A percentile compares a stretch with the other conserved stretches of the same genome.
Conservation (phyloP, 2,329 filamentous ascomycete species). For the Claviceps sp. region DNA sequence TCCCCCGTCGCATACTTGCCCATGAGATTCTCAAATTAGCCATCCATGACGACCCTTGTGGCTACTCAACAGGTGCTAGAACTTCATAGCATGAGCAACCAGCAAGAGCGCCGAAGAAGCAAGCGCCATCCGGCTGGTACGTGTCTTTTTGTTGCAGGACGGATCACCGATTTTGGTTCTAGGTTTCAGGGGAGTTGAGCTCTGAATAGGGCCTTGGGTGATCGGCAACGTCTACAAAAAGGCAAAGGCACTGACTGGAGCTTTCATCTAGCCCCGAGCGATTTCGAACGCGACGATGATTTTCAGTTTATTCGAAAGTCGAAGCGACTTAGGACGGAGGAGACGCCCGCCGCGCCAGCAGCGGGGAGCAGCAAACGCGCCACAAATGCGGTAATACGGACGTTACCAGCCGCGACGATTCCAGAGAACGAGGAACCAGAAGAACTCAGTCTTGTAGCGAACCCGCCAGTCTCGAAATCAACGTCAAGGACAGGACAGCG, state of each 20-base stretch:
- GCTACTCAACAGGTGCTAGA: conserved; percentile 50
- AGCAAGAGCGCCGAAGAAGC: conserved; percentile 47
- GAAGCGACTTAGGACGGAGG: conserved; percentile 49
- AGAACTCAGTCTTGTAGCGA: conserved; percentile 4
- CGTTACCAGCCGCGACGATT: conserved; percentile 8
- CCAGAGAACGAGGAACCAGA: conserved; percentile 1
- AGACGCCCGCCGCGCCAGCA: conserved; percentile 23
- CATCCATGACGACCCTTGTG: conserved; percentile 60
- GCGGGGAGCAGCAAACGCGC: conserved; percentile 12
- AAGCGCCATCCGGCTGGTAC: conserved; percentile 47
- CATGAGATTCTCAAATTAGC: conserved; percentile 17
- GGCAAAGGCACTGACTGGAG: background rate
- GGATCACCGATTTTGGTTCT: too few species aligned
- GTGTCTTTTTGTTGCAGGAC: conserved; percentile 14
- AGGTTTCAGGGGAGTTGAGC: background rate
- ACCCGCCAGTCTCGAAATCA: conserved; percentile 6
- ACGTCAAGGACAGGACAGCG: conserved; percentile 13
- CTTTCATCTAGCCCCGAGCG: conserved; percentile 20
- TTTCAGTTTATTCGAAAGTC: conserved; percentile 61
- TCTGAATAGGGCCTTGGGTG: background rate
- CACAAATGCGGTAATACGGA: background rate
- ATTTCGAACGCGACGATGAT: conserved; percentile 63
- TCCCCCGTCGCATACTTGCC: background rate
- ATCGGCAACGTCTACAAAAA: background rate
- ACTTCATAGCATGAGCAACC: conserved; percentile 57